Base-by-base conservation (phyloP, 2,329 filamentous ascomycete species). In the Aspergillus sp. region DNA sequence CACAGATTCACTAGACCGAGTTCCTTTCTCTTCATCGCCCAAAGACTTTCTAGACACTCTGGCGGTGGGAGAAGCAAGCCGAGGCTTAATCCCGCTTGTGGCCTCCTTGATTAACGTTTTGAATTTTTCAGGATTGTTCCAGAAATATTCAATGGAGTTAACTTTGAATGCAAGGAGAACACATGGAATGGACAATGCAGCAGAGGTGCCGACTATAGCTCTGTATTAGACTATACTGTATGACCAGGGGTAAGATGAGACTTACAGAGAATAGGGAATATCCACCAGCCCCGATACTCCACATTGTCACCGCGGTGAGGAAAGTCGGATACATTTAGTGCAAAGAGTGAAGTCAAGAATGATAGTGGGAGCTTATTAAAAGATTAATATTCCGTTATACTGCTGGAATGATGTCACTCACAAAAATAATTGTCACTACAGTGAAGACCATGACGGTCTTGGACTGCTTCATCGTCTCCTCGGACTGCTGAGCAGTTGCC, bases 391-490 rank as follows among this genome's bases (percentile, higher is more conserved):
- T 19, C 19, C 2, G 19, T 19, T 2, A 19, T 19, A 19, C 19
- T 19, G 19, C 19, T 19, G 19, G 19, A 19, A 19, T 19, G 19
- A 19, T 2, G 2, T 4, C 19, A 51, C 46, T 42, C 26, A 48
- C 47, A 32, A 54, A 51, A 5, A 52, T 35, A 32, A 54, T 50
- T 7, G 50, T 52, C 11, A 52, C 44, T 3, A 54, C 40, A 3
- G 52, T 55, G 31, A 53, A 55, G 3, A 46, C 47, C 48, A 53
- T 51, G n/a, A 44, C 43, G 7, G 45, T 55, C 19, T 51, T 43
- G 19, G 19, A 19, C 19, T 19, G 19, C 19, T 19, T 19, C 19
- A 19, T 19, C 19, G 19, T 19, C 19, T 19, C 19, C 19, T 19
- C 19, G 19, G 19, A 19, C 19, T 19, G 19, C 19, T 19, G 19